A percentile compares a stretch with the other conserved stretches of the same genome.
These are phyloP conservation scores for Dictyostelium gargantuum DNA, from an alignment of 208 protist genomes.

Conservation along the genomic window DNA sequence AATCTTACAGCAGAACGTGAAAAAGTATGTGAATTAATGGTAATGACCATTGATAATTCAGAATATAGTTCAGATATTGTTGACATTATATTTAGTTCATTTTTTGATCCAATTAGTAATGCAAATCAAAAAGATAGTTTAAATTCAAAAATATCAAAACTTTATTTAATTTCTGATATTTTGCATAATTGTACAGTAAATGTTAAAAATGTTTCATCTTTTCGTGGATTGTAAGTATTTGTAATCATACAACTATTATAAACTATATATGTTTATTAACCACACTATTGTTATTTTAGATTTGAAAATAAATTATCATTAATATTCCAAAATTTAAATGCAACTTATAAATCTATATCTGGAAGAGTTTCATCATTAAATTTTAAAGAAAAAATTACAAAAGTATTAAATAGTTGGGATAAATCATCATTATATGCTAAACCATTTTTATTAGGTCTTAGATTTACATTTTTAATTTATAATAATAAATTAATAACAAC, in stretches of 20 bases:
- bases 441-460: conserved; percentile 1
- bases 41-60: conserved; percentile 73
- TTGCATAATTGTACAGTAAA: conserved; percentile 36
- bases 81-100: background rate
- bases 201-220: conserved; percentile 53
- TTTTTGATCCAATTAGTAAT: background rate
- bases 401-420: conserved; percentile 34
- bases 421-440: conserved; percentile 29
- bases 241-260: background rate
- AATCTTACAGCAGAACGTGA: conserved; percentile 14
- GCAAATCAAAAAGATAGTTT: background rate
- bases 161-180: conserved; percentile 57
- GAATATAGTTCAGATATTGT: conserved; percentile 36
- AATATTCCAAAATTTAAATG: conserved; percentile 10
- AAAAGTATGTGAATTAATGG: conserved; percentile 77
- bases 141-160: background rate
- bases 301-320: conserved; percentile 33
- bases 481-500: background rate
- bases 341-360: background rate
- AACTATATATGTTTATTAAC: background rate
- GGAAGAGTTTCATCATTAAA: conserved; percentile 18
- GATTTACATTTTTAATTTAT: conserved; percentile 20
- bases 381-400: conserved; percentile 45
- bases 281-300: background rate
- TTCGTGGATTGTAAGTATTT: conserved; percentile 16